Evolutionary conservation across 768 basidiomycete genomes (phyloP), one percentile per base, ranked within the genome.

Genomic region (Boletus subcaerulescens): DNA sequence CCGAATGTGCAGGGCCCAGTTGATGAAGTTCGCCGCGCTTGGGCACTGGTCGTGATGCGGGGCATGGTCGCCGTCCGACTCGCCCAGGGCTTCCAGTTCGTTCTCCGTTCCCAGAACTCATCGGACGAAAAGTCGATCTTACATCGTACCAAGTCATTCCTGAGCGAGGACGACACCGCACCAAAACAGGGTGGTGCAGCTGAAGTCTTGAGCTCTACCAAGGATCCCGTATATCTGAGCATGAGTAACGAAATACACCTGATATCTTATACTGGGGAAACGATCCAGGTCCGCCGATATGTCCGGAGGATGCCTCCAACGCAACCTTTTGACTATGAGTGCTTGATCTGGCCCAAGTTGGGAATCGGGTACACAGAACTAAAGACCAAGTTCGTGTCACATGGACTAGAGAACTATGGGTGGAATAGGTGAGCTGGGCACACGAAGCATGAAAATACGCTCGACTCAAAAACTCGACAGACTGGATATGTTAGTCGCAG

Each of bases 241-340:
- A 94, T 95, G 83, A 88, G 87, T 67, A 96, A 98, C 67, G 92
- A 96, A 71, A 93, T 98, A 41, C 96, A 98, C 70, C 80, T 89
- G 24, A 86, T 99, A 57, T 86, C 88, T 40, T 98, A 94, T 64
- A 91, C 87, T 43, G 90, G 91, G n/a, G 89, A 94, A 62, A 81
- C 85, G 15, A 91, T 98, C 56, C 88, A 93, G 63, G 93, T 98
- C 17, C 81, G 87, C 61, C 79, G 92, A 39, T 93, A 93, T 66
- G 87, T 92, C 26, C 81, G 93, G 24, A 80, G 87, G 59, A 79
- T 87, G 78, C 80, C 82, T 48, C 77, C 74, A 54, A 82, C 79
- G 50, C 78, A 79, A 18, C 79, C 86, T 2, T 83, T 89, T 58
- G 74, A 82, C 20, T 98, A 99, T 69, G 80, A 88, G 59, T 96